phyloP scores from a whole-genome alignment of 2,329 filamentous ascomycete species.

The Albophoma yamanashiensis region DNA sequence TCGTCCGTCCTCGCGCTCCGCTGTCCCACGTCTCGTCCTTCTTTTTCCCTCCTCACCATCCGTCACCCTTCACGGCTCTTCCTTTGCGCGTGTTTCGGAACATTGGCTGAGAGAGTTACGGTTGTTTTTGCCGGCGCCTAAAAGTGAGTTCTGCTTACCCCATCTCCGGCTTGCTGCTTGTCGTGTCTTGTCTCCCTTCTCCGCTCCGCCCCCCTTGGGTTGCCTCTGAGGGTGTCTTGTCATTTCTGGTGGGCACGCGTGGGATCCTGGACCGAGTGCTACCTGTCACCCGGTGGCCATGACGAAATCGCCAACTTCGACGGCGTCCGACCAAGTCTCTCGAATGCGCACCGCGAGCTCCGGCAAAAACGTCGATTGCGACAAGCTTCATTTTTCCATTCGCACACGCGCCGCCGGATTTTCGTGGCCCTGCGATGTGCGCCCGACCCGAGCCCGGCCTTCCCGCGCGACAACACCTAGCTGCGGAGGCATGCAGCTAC shows the following conservation, averaged over 20 bases:
- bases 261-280: background rate
- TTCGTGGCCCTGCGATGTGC: background rate
- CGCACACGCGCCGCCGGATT: background rate
- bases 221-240: background rate
- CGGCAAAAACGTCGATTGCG: background rate
- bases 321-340: background rate
- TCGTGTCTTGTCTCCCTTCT: background rate
- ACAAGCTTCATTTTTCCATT: background rate
- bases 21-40: constrained; percentile 20
- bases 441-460: background rate
- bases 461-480: background rate
- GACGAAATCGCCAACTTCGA: constrained; percentile 5
- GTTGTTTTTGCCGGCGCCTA: constrained; percentile 40
- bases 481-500: background rate
- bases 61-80: constrained; percentile 31
- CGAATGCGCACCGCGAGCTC: background rate
- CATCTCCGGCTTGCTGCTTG: background rate
- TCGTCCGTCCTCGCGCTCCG: constrained; percentile 23
- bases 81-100: constrained; percentile 35
- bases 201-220: background rate
- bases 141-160: constrained; percentile 34
- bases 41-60: constrained; percentile 13
- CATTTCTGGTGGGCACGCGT: background rate
- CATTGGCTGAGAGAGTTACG: constrained; percentile 30
- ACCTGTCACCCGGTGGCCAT: constrained; percentile 6